These are phyloP conservation scores for Agrocybe chaxingu DNA, from an alignment of 768 basidiomycete species.

Conservation along the genomic window DNA sequence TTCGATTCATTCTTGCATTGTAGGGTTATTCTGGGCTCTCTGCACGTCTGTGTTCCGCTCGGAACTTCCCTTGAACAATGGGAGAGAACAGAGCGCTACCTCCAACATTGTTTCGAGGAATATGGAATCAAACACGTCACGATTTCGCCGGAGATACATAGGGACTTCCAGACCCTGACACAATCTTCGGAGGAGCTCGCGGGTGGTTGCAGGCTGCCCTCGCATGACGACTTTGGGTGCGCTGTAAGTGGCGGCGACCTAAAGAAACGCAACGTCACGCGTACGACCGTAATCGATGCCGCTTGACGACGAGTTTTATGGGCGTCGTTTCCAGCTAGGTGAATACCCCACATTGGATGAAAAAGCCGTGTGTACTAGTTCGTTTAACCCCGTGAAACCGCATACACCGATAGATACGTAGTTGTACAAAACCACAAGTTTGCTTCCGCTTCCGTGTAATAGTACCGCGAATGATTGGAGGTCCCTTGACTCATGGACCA, in stretches of 20 bases:
- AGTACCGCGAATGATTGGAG: too few species aligned
- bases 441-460: too few species aligned
- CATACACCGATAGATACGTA: neutral
- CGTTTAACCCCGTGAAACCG: neutral
- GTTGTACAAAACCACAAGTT: too few species aligned
- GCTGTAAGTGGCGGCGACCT: slow-evolving; percentile 28
- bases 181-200: slow-evolving; percentile 24
- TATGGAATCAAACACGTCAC: slow-evolving; percentile 56
- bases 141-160: slow-evolving; percentile 47
- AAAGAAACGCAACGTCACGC: slow-evolving; percentile 26
- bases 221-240: slow-evolving; percentile 41
- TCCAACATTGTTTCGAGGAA: slow-evolving; percentile 50
- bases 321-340: neutral
- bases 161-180: slow-evolving; percentile 28
- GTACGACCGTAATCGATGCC: slow-evolving; percentile 8
- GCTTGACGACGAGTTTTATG: slow-evolving; percentile 1
- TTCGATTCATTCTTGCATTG: slow-evolving; percentile 1
- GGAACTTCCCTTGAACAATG: slow-evolving; percentile 47
- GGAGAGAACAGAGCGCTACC: slow-evolving; percentile 44
- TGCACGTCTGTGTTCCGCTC: slow-evolving; percentile 48
- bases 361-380: neutral
- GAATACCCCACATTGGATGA: neutral
- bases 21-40: slow-evolving; percentile 49
- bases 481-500: too few species aligned
- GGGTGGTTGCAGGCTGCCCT: slow-evolving; percentile 31